Evolutionary conservation across 257 asterid genomes (phyloP), one percentile per base, ranked within the genome.

Genomic region (Ilex asprella): DNA sequence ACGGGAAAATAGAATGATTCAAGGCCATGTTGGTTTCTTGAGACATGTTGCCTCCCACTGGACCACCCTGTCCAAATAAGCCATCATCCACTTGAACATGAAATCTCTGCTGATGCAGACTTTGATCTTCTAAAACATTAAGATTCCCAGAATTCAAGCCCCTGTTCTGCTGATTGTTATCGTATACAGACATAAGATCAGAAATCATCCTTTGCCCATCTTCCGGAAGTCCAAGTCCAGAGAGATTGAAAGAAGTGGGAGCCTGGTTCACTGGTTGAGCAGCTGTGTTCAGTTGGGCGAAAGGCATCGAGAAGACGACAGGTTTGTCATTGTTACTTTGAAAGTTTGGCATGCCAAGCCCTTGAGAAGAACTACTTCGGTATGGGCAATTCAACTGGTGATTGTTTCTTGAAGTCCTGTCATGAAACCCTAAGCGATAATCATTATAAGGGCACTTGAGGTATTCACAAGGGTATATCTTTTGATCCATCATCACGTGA

Each of bases 141-240:
- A 41, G 58, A 9, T 50, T 70, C 31, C 70, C 75, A 3, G 73
- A 53, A 60, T 49, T 65, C 7, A 68, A 16, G 61, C 61, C 68
- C 66, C 74, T 71, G 78, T 59, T 74, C 31, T 63, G 76, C 11
- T 70, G 74, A 13, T 74, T 74, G 54, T 61, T 76, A 56, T 82
- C 89, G 7, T 82, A 85, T 35, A 59, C 73, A 1, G 87, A 76
- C 81, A 85, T 72, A 14, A 82, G 94, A 39, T 85, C 81, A 27
- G 75, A 73, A 71, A 85, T 80, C 75, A 76, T 76, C 70, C 82
- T 78, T 15, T 80, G 87, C 21, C 82, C 94, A 15, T 85, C 94
- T 67, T 82, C 94, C 2, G 89, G 87, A 14, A 85, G 88, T 43
- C 86, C 86, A 3, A 81, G 70, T 31, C 75, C 82, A 0, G 84